phyloP scores from a whole-genome alignment of 495 filamentous ascomycete species.

The Stereocaulon alpinum region DNA sequence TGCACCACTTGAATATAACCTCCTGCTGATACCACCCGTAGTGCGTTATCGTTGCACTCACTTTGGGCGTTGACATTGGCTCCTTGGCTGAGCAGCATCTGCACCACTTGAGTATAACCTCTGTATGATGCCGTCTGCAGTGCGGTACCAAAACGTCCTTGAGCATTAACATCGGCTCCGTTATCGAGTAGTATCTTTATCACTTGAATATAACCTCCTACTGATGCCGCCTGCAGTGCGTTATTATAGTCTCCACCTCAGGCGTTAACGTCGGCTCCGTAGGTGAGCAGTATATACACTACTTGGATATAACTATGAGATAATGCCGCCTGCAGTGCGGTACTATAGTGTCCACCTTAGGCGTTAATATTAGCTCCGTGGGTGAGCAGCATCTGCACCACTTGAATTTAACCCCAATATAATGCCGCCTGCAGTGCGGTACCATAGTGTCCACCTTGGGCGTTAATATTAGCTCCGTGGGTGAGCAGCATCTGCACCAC shows the following conservation, averaged over 20 bases:
- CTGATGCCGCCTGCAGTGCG: conserved; percentile 25
- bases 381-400: conserved; percentile 27
- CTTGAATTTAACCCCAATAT: conserved; percentile 6
- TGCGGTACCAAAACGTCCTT: too few relatives aligned
- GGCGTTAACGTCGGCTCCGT: conserved; percentile 18
- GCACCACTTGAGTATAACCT: too few relatives aligned
- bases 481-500: conserved; percentile 18
- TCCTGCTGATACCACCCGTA: too few relatives aligned
- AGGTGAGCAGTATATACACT: conserved; percentile 17
- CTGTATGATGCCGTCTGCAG: too few relatives aligned
- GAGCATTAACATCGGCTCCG: too few relatives aligned
- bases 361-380: conserved; percentile 21
- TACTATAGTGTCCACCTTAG: too few relatives aligned
- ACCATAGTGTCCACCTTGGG: conserved; percentile 9
- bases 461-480: conserved; percentile 18
- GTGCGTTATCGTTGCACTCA: too few relatives aligned
- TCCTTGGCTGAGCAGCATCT: too few relatives aligned
- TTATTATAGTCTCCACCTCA: conserved; percentile 13
- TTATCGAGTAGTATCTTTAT: too few relatives aligned
- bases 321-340: too few relatives aligned
- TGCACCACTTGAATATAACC: conserved; percentile 11
- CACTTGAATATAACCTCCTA: too few relatives aligned
- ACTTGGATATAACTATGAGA: not conserved
- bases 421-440: conserved; percentile 26
- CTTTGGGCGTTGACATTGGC: too few relatives aligned